Evolutionary conservation across 2,329 filamentous ascomycete species (phyloP).

Genomic region (Colletotrichum sp.): DNA sequence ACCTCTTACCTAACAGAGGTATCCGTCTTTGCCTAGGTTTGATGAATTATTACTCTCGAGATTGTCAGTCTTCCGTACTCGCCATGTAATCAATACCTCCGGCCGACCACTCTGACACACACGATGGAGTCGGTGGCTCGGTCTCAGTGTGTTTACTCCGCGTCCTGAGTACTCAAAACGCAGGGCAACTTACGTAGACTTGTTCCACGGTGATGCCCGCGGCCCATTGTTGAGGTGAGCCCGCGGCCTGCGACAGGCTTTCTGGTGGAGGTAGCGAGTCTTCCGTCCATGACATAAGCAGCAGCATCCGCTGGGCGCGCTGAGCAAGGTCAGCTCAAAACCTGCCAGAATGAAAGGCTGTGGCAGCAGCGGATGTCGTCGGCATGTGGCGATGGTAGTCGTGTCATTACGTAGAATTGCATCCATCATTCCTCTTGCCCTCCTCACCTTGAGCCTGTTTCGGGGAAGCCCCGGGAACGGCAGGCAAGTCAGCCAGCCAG

Average conservation of each 20-base stretch:
- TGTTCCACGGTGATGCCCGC: neutral
- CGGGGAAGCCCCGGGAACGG: neutral
- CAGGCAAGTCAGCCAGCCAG: neutral
- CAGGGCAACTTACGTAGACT: neutral
- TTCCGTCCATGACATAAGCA: neutral
- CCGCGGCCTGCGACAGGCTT: neutral
- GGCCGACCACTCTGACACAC: neutral
- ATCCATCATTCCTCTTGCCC: neutral
- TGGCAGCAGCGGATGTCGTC: conserved; percentile 3
- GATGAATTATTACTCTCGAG: neutral
- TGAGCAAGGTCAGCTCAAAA: neutral
- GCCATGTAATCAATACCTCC: neutral
- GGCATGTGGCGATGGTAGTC: conserved; percentile 16
- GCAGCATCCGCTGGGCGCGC: neutral
- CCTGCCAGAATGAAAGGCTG: neutral
- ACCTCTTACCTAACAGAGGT: conserved; percentile 10
- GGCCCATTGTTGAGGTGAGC: neutral
- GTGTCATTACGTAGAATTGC: conserved; percentile 19
- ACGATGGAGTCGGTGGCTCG: neutral
- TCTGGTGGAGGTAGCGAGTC: neutral
- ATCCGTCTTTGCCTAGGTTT: neutral
- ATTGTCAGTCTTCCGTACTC: neutral
- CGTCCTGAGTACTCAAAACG: neutral
- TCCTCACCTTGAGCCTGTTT: neutral
- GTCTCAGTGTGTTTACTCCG: neutral